Evolutionary conservation across 148 eudicot genomes (phyloP).

Genomic region (Agrostemma githago): DNA sequence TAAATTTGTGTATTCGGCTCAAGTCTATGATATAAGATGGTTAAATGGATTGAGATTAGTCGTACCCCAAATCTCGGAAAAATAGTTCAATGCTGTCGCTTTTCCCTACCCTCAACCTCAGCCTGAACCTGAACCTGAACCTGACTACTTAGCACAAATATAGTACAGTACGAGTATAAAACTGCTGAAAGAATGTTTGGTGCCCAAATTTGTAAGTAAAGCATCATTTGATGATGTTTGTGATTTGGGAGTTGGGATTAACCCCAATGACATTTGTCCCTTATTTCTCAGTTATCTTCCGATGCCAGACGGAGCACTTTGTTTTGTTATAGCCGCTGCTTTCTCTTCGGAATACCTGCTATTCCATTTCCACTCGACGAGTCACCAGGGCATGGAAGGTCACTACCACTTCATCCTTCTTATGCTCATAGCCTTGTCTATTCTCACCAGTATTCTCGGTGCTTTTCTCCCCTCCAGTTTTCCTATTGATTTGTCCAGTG

Average conservation of each 20-base stretch:
- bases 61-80: no score
- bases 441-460: slow-evolving; percentile 48
- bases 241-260: not conserved
- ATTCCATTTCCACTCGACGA: slow-evolving; percentile 84
- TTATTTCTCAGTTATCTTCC: slow-evolving; percentile 60
- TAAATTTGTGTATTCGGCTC: not conserved
- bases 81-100: no score
- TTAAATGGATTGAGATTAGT: no score
- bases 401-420: slow-evolving; percentile 86
- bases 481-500: slow-evolving; percentile 61
- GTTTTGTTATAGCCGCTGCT: slow-evolving; percentile 72
- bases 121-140: no score
- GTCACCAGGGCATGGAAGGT: slow-evolving; percentile 85
- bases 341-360: slow-evolving; percentile 78
- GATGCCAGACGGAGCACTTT: slow-evolving; percentile 66
- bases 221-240: not conserved
- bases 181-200: not conserved
- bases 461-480: slow-evolving; percentile 73
- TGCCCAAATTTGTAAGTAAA: no score
- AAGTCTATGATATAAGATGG: no score
- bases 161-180: no score
- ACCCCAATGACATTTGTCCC: slow-evolving; percentile 6
- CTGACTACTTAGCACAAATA: no score
- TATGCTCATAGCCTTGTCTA: slow-evolving; percentile 62
- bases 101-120: no score